phyloP scores from a whole-genome alignment of 768 basidiomycete species.

The Kwoniella botswanensis region DNA sequence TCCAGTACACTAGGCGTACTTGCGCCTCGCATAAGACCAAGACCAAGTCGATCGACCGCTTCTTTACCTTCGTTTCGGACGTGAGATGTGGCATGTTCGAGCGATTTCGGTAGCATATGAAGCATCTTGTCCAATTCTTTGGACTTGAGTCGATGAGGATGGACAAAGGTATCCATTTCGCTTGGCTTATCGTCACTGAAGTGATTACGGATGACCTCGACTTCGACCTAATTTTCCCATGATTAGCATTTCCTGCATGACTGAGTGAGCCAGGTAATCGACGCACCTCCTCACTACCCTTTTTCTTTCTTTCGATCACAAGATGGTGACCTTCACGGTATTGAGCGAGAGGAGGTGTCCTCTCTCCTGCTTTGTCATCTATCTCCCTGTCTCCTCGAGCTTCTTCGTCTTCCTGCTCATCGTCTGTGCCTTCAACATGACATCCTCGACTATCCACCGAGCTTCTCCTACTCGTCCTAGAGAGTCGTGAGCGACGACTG shows the following conservation, averaged over 20 bases:
- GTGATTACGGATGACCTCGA: slow-evolving; percentile 66
- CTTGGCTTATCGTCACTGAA: slow-evolving; percentile 44
- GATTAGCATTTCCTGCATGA: too few species aligned
- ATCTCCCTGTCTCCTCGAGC: slow-evolving; percentile 28
- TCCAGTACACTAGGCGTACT: slow-evolving; percentile 14
- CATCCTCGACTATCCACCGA: slow-evolving; percentile 23
- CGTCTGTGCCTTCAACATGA: slow-evolving; percentile 31
- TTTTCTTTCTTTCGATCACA: slow-evolving; percentile 68
- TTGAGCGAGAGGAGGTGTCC: slow-evolving; percentile 60
- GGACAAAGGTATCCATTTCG: slow-evolving; percentile 42
- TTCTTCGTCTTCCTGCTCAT: slow-evolving; percentile 35
- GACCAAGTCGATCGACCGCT: slow-evolving; percentile 40
- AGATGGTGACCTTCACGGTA: slow-evolving; percentile 75
- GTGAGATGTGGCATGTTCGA: slow-evolving; percentile 41
- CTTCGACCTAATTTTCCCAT: slow-evolving; percentile 63
- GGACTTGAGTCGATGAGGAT: slow-evolving; percentile 45
- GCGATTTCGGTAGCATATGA: slow-evolving; percentile 38
- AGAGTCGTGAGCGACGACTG: slow-evolving; percentile 7
- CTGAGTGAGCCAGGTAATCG: too few species aligned
- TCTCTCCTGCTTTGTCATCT: slow-evolving; percentile 41
- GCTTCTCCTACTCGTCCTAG: slow-evolving; percentile 31
- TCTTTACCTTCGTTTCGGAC: slow-evolving; percentile 42
- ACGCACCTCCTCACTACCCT: slow-evolving; percentile 70
- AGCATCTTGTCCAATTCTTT: slow-evolving; percentile 45
- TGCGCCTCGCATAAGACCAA: slow-evolving; percentile 42